Conservation (phyloP, 495 filamentous ascomycete species). For the Talaromyces thailandensis region DNA sequence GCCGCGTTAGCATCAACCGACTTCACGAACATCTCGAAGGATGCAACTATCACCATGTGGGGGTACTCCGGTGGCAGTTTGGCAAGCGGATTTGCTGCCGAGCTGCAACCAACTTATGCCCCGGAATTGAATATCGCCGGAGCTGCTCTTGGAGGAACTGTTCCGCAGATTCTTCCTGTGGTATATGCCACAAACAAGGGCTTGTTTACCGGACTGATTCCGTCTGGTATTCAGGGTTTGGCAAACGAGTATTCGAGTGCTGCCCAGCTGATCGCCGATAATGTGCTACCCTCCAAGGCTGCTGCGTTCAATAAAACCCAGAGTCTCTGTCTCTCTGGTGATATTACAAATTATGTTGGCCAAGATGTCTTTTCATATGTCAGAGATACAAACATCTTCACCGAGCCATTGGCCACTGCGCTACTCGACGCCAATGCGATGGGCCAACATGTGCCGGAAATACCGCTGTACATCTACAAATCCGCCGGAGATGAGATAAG, state of each 20-base stretch:
- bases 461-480: constrained; percentile 42
- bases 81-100: constrained; percentile 38
- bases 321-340: constrained; percentile 10
- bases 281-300: constrained; percentile 8
- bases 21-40: constrained; percentile 10
- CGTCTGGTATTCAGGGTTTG: constrained; percentile 13
- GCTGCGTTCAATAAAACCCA: constrained; percentile 13
- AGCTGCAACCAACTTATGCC: constrained; percentile 38
- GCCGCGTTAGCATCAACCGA: constrained; percentile 23
- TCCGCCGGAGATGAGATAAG: constrained; percentile 36
- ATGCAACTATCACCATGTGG: constrained; percentile 29
- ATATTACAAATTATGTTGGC: constrained; percentile 11
- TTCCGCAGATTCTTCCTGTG: constrained; percentile 16
- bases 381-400: constrained; percentile 10
- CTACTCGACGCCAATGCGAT: constrained; percentile 13
- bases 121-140: constrained; percentile 39
- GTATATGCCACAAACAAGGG: constrained; percentile 14
- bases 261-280: constrained; percentile 5
- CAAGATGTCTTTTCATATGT: constrained; percentile 12
- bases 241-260: constrained; percentile 16
- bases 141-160: constrained; percentile 35
- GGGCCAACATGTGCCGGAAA: constrained; percentile 22
- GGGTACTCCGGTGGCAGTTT: constrained; percentile 45
- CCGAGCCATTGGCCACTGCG: not conserved
- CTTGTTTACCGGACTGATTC: constrained; percentile 12